Percentiles rank a stretch among this genome's conserved stretches.
phyloP scores from a whole-genome alignment of 148 eudicot species.

The Polygonum aviculare region DNA sequence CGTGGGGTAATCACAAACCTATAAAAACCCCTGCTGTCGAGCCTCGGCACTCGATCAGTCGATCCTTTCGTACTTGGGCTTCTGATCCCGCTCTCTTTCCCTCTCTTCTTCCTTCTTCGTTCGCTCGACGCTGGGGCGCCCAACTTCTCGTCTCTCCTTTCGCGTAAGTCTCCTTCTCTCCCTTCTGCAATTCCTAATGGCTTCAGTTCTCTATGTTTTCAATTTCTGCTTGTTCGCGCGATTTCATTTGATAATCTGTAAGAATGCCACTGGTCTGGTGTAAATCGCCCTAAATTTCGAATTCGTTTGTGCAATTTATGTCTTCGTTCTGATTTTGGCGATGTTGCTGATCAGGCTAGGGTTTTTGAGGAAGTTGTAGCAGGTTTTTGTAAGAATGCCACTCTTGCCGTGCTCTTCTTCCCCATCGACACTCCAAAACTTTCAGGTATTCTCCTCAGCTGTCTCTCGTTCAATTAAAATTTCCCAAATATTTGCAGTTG shows the following conservation, averaged over 20 bases:
- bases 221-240: neutral
- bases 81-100: neutral
- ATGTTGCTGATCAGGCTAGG: too few species aligned
- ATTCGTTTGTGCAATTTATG: neutral
- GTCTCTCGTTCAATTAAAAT: neutral
- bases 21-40: neutral
- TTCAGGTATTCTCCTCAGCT: slow-evolving; percentile 11
- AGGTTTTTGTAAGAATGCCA: too few species aligned
- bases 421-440: too few species aligned
- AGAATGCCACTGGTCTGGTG: neutral
- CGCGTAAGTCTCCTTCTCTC: neutral
- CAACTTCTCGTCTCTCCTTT: neutral
- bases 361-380: too few species aligned
- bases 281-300: neutral
- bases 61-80: neutral
- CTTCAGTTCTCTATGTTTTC: neutral
- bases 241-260: neutral
- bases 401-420: too few species aligned
- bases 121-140: neutral
- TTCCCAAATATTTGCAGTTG: neutral
- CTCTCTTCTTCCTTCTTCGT: neutral
- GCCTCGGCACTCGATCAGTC: neutral
- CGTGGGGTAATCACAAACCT: too few species aligned
- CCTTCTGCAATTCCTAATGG: neutral
- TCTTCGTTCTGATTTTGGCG: neutral